phyloP scores from a whole-genome alignment of 2,329 filamentous ascomycete species.

The Aspergillus ibericus region DNA sequence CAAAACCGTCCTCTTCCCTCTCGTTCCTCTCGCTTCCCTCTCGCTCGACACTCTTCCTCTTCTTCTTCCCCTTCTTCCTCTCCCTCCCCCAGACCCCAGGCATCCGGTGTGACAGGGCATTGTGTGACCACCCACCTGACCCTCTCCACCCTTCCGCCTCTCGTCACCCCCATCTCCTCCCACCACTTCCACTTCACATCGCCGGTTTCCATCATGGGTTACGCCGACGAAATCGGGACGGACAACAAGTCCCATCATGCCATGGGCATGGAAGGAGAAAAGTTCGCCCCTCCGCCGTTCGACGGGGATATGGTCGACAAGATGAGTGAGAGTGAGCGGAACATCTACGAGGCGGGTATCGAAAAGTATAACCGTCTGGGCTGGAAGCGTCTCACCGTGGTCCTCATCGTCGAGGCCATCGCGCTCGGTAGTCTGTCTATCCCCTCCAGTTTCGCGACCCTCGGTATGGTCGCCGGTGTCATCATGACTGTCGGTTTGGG shows the following conservation, averaged over 20 bases:
- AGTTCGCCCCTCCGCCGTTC: constrained; percentile 14
- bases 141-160: background rate
- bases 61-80: background rate
- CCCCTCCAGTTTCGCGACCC: constrained; percentile 46
- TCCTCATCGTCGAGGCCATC: constrained; percentile 53
- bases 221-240: constrained; percentile 14
- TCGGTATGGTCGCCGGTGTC: constrained; percentile 50
- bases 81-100: background rate
- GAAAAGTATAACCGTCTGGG: constrained; percentile 37
- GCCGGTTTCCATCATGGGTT: constrained; percentile 5
- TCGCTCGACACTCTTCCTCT: background rate
- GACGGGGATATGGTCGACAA: constrained; percentile 22
- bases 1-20: constrained; percentile 2
- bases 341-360: constrained; percentile 22
- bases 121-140: background rate
- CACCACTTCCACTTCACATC: background rate
- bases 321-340: constrained; percentile 22
- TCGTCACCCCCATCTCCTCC: background rate
- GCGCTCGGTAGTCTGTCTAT: constrained; percentile 50
- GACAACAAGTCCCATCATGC: constrained; percentile 13
- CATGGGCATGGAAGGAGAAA: constrained; percentile 7
- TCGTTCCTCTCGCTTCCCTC: constrained; percentile 6
- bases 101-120: constrained; percentile 4
- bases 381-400: constrained; percentile 53
- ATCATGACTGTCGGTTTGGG: constrained; percentile 44